Percentiles rank a stretch among this genome's conserved stretches.
Conservation (phyloP, 2,329 filamentous ascomycete species). For the Fusarium staphyleae region DNA sequence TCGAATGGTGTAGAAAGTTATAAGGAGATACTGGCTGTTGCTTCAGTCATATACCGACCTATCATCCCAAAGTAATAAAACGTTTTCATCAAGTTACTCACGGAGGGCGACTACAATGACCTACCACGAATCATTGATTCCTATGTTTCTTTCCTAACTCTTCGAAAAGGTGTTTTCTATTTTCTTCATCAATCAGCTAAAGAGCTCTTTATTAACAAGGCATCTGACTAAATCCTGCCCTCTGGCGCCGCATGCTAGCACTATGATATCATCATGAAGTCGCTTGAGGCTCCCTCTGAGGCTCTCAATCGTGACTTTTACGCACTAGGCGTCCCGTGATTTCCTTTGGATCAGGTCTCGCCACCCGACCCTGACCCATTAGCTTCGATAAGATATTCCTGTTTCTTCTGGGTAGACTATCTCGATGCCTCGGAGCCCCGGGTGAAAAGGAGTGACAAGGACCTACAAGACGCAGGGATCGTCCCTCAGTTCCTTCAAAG, state of each 20-base stretch:
- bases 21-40: constrained; percentile 45
- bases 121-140: constrained; percentile 41
- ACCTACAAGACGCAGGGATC: not conserved
- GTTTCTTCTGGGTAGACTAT: constrained; percentile 36
- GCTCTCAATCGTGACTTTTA: constrained; percentile 49
- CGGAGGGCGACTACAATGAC: constrained; percentile 13
- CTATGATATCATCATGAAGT: constrained; percentile 44
- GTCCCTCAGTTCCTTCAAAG: not conserved
- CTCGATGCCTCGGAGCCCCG: constrained; percentile 19
- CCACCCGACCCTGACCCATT: constrained; percentile 28
- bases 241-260: constrained; percentile 39
- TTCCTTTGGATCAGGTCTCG: constrained; percentile 9
- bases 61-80: constrained; percentile 47
- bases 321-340: constrained; percentile 28
- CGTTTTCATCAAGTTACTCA: constrained; percentile 27
- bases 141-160: constrained; percentile 51
- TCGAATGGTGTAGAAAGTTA: constrained; percentile 43
- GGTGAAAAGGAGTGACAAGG: too few relatives aligned
- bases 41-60: constrained; percentile 46
- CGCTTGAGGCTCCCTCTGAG: constrained; percentile 42
- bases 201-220: constrained; percentile 48
- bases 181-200: constrained; percentile 55
- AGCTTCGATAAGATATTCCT: constrained; percentile 26
- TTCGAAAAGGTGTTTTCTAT: constrained; percentile 41
- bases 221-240: constrained; percentile 41